phyloP scores from a whole-genome alignment of 2,329 filamentous ascomycete genomes.

The Penicillium vulpinum region DNA sequence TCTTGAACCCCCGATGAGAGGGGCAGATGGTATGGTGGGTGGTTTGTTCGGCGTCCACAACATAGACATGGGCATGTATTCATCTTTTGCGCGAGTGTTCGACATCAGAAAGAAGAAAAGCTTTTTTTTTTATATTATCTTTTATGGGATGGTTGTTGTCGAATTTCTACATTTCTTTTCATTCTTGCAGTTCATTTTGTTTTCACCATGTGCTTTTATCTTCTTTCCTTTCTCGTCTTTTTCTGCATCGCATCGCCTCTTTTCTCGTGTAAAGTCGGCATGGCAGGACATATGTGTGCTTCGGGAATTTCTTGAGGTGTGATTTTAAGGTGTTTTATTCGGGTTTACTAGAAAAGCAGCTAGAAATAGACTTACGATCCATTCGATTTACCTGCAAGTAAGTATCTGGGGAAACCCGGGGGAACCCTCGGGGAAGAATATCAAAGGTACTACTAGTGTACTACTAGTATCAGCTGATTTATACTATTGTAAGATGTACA shows the following conservation, averaged over 20 bases:
- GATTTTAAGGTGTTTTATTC: conserved; percentile 25
- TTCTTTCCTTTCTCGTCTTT: background rate
- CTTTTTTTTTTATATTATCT: conserved; percentile 14
- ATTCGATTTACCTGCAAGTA: background rate
- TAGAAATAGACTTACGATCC: conserved; percentile 26
- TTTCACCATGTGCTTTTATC: conserved; percentile 7
- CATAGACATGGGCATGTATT: conserved; percentile 45
- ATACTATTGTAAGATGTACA: background rate
- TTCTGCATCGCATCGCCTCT: conserved; percentile 26
- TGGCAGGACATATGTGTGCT: conserved; percentile 25
- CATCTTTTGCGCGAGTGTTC: conserved; percentile 25
- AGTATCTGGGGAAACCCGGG: background rate
- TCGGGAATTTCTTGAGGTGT: conserved; percentile 23
- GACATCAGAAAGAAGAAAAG: conserved; percentile 32
- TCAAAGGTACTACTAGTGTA: background rate
- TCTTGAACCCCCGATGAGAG: conserved; percentile 34
- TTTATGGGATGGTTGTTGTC: conserved; percentile 14
- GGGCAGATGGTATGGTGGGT: conserved; percentile 37
- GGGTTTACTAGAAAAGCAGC: conserved; percentile 26
- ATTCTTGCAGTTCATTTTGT: conserved; percentile 9
- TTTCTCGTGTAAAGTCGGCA: conserved; percentile 24
- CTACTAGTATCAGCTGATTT: background rate
- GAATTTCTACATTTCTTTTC: conserved; percentile 9
- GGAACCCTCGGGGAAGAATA: background rate
- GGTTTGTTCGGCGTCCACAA: conserved; percentile 44